Evolutionary conservation across 2,329 filamentous ascomycete genomes (phyloP).

Genomic region (Pseudocercospora vitis): DNA sequence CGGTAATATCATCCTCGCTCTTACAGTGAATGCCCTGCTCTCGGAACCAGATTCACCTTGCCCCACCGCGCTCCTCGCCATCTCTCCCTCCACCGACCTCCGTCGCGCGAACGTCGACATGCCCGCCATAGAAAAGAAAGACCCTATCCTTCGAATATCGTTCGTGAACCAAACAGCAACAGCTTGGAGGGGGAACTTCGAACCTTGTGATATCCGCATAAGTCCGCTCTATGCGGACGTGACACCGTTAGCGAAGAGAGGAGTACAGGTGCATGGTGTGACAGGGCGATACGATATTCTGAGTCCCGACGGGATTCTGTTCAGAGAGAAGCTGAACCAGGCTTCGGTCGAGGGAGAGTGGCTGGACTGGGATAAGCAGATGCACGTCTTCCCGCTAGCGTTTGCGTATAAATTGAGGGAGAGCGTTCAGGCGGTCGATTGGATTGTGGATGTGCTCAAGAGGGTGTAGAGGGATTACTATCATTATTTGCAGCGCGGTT

Average conservation of each 20-base stretch:
- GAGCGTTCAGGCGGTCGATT: slow-evolving; percentile 48
- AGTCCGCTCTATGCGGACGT: slow-evolving; percentile 53
- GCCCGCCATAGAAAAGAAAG: slow-evolving; percentile 40
- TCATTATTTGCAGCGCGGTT: too few relatives aligned
- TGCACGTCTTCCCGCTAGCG: slow-evolving; percentile 60
- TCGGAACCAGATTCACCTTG: slow-evolving; percentile 32
- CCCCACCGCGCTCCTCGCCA: slow-evolving; percentile 45
- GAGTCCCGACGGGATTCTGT: slow-evolving; percentile 52
- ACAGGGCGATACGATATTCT: slow-evolving; percentile 56
- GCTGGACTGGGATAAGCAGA: slow-evolving; percentile 61
- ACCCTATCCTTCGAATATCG: slow-evolving; percentile 49
- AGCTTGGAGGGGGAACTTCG: slow-evolving; percentile 46
- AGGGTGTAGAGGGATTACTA: slow-evolving; percentile 7
- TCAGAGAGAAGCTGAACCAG: slow-evolving; percentile 49
- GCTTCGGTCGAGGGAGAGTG: slow-evolving; percentile 53
- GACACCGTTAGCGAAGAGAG: slow-evolving; percentile 38
- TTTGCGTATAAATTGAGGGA: slow-evolving; percentile 52
- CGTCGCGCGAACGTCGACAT: slow-evolving; percentile 50
- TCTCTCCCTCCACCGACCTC: slow-evolving; percentile 54
- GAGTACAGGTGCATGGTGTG: slow-evolving; percentile 54
- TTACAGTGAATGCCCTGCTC: slow-evolving; percentile 43
- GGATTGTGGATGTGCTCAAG: slow-evolving; percentile 43
- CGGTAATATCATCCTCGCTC: slow-evolving; percentile 52
- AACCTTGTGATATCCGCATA: slow-evolving; percentile 47
- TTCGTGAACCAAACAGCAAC: slow-evolving; percentile 46